Percentiles rank a stretch among this genome's conserved stretches.
These are phyloP conservation scores for Furcasterigmium sp. DNA, from an alignment of 2,329 filamentous ascomycete species.

Conservation along the genomic window DNA sequence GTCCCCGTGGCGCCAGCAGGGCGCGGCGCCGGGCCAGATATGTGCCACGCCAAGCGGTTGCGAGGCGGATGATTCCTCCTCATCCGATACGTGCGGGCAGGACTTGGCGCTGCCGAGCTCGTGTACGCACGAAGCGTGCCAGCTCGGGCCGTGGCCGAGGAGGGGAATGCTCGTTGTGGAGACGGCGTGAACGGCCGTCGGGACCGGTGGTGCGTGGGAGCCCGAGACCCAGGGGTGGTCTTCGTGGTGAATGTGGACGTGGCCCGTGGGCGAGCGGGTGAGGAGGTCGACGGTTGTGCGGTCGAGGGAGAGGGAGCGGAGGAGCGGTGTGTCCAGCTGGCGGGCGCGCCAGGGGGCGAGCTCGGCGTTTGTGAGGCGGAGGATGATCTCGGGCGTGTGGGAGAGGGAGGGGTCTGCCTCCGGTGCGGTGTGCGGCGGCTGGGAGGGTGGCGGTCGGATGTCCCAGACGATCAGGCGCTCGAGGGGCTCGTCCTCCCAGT, in stretches of 20 bases:
- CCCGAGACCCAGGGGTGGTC: slow-evolving; percentile 44
- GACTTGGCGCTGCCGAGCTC: slow-evolving; percentile 33
- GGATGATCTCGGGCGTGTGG: slow-evolving; percentile 38
- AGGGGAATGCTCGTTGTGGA: slow-evolving; percentile 50
- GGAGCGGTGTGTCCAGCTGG: slow-evolving; percentile 43
- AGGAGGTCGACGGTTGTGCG: slow-evolving; percentile 27
- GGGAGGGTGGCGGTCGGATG: slow-evolving; percentile 41
- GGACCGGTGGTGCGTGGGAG: slow-evolving; percentile 32
- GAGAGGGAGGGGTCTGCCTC: slow-evolving; percentile 19
- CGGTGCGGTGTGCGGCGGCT: slow-evolving; percentile 15
- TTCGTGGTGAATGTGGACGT: slow-evolving; percentile 53
- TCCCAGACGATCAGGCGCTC: slow-evolving; percentile 57
- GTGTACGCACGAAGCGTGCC: slow-evolving; percentile 40
- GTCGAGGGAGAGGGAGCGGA: slow-evolving; percentile 47
- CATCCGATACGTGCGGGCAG: slow-evolving; percentile 28
- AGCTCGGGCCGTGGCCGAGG: slow-evolving; percentile 39
- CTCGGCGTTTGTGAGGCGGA: slow-evolving; percentile 42
- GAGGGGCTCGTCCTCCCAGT: slow-evolving; percentile 50
- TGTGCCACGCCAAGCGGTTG: too few relatives aligned
- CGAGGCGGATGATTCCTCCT: too few relatives aligned
- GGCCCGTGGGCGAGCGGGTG: slow-evolving; percentile 17
- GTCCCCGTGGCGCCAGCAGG: slow-evolving; percentile 51
- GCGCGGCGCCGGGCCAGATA: slow-evolving; percentile 24
- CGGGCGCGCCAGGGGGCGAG: slow-evolving; percentile 47
- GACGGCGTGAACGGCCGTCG: slow-evolving; percentile 38